A percentile compares a stretch with the other conserved stretches of the same genome.
These are phyloP conservation scores for Boletus sp. DNA, from an alignment of 768 basidiomycete species.

Conservation along the genomic window DNA sequence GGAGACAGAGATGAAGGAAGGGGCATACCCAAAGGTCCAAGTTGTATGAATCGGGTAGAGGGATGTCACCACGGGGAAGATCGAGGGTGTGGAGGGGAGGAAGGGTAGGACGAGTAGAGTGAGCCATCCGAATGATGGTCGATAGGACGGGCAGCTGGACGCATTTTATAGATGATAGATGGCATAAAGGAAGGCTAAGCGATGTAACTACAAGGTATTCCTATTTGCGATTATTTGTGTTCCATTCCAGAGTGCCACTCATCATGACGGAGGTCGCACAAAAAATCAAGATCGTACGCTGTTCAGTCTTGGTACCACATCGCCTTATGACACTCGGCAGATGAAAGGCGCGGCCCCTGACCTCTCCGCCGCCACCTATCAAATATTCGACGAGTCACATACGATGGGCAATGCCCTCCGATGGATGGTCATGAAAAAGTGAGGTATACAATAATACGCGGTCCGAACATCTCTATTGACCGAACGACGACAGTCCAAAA, in stretches of 20 bases:
- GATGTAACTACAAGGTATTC: no score
- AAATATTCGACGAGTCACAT: constrained; percentile 91
- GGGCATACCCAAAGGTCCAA: no score
- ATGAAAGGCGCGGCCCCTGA: constrained; percentile 81
- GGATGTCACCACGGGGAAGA: constrained; percentile 26
- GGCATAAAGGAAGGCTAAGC: neutral
- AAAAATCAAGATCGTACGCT: constrained; percentile 35
- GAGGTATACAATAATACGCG: constrained; percentile 23
- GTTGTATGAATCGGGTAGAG: no score
- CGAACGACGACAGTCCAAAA: neutral
- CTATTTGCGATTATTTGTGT: constrained; percentile 1
- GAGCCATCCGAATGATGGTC: constrained; percentile 5
- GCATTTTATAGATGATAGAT: constrained; percentile 19
- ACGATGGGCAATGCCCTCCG: constrained; percentile 92
- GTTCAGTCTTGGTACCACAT: neutral
- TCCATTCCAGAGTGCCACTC: neutral
- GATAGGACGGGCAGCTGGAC: neutral
- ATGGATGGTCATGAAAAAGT: constrained; percentile 99
- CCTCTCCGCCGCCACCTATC: constrained; percentile 87
- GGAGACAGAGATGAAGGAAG: neutral
- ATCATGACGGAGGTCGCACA: constrained; percentile 29
- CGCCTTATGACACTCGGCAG: constrained; percentile 41
- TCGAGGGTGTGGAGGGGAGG: constrained; percentile 52
- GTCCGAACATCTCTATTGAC: constrained; percentile 1
- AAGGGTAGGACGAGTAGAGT: constrained; percentile 38